These are phyloP conservation scores for Tuber calosporum DNA, from an alignment of 495 filamentous ascomycete genomes.

Conservation along the genomic window DNA sequence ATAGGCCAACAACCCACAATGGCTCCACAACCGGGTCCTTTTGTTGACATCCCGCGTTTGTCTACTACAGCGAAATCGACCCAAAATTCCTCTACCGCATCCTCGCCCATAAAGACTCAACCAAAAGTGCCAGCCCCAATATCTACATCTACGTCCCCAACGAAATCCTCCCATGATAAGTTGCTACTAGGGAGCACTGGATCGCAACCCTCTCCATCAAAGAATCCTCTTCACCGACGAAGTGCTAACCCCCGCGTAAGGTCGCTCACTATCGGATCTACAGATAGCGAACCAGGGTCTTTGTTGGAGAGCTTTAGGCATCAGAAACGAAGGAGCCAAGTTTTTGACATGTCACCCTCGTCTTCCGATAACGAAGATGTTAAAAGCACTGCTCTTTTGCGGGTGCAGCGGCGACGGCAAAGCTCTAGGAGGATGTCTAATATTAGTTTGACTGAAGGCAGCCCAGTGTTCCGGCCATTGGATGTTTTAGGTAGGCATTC, in stretches of 20 bases:
- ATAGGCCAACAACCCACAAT: slow-evolving; percentile 52
- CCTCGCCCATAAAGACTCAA: slow-evolving; percentile 67
- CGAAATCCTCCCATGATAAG: slow-evolving; percentile 36
- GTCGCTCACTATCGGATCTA: slow-evolving; percentile 89
- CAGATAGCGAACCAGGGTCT: slow-evolving; percentile 65
- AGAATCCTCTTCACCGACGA: slow-evolving; percentile 45
- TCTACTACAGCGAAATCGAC: slow-evolving; percentile 44
- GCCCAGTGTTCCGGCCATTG: slow-evolving; percentile 78
- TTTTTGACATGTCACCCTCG: slow-evolving; percentile 93
- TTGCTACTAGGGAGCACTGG: slow-evolving; percentile 11
- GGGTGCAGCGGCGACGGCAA: slow-evolving; percentile 84
- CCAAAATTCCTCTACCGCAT: slow-evolving; percentile 55
- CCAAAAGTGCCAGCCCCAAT: slow-evolving; percentile 33
- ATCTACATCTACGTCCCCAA: slow-evolving; percentile 40
- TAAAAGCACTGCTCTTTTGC: slow-evolving; percentile 80
- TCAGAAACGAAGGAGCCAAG: slow-evolving; percentile 84
- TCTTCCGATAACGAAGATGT: slow-evolving; percentile 96
- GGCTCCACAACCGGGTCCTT: slow-evolving; percentile 65
- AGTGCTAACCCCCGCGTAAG: slow-evolving; percentile 55
- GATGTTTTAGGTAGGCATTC: slow-evolving; percentile 59
- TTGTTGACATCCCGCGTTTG: slow-evolving; percentile 63
- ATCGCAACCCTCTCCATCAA: slow-evolving; percentile 48
- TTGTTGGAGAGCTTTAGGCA: slow-evolving; percentile 63
- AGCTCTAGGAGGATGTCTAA: slow-evolving; percentile 87
- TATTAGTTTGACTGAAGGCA: slow-evolving; percentile 64